These are phyloP conservation scores for Barnettozyma hawaiiensis DNA, from an alignment of 1,139 yeast species.

Conservation along the genomic window DNA sequence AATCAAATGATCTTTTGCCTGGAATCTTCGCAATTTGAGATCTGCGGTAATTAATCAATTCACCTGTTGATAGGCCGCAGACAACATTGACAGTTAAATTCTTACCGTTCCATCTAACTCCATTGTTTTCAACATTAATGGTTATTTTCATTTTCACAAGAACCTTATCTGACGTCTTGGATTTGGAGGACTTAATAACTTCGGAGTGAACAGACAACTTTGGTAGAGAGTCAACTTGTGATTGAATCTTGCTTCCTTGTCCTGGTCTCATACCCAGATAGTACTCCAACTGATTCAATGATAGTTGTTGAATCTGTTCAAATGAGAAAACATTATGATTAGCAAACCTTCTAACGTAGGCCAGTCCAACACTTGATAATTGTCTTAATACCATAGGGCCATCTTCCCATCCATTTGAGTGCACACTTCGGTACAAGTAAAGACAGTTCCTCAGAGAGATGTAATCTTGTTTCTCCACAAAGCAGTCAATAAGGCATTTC, in stretches of 20 bases:
- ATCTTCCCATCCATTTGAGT: slow-evolving; percentile 45
- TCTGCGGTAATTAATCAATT: slow-evolving; percentile 37
- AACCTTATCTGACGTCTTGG: slow-evolving; percentile 7
- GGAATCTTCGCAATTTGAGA: slow-evolving; percentile 29
- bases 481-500: slow-evolving; percentile 41
- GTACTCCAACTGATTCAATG: slow-evolving; percentile 34
- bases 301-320: slow-evolving; percentile 27
- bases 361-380: slow-evolving; percentile 39
- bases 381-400: slow-evolving; percentile 39
- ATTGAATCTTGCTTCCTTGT: slow-evolving; percentile 31
- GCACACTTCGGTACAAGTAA: slow-evolving; percentile 33
- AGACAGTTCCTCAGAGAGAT: slow-evolving; percentile 34
- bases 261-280: slow-evolving; percentile 37
- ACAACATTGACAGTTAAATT: slow-evolving; percentile 27
- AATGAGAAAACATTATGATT: slow-evolving; percentile 32
- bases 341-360: slow-evolving; percentile 34
- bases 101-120: slow-evolving; percentile 32
- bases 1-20: slow-evolving; percentile 27
- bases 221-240: slow-evolving; percentile 31
- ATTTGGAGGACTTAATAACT: slow-evolving; percentile 11
- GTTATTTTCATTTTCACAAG: slow-evolving; percentile 25
- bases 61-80: slow-evolving; percentile 28
- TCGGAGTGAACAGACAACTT: slow-evolving; percentile 21
- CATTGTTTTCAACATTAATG: slow-evolving; percentile 19
- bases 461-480: slow-evolving; percentile 36